These are phyloP conservation scores for Spongiforma sp. DNA, from an alignment of 1,284 basidiomycete genomes.

Conservation along the genomic window DNA sequence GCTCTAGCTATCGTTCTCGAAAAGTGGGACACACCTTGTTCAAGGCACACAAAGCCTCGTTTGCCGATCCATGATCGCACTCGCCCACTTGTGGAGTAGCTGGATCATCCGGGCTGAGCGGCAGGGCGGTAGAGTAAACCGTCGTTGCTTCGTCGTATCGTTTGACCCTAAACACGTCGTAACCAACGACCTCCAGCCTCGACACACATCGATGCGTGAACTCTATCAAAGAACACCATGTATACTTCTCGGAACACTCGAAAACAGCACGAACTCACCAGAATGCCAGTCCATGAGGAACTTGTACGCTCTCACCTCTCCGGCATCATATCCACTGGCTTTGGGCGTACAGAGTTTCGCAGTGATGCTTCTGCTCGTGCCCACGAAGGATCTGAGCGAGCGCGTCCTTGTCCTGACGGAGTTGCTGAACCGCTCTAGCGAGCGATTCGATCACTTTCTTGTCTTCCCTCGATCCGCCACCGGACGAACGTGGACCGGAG, in stretches of 20 bases:
- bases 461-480: too few relatives aligned
- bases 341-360: not conserved
- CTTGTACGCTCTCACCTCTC: not conserved
- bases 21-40: not conserved
- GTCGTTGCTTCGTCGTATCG: not conserved
- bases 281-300: not conserved
- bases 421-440: too few relatives aligned
- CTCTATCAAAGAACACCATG: not conserved
- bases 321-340: not conserved
- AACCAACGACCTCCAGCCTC: not conserved
- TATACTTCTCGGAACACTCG: not conserved
- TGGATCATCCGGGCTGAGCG: not conserved
- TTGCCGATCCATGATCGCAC: not conserved
- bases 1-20: too few relatives aligned
- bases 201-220: not conserved
- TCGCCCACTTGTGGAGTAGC: not conserved
- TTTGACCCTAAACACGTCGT: not conserved
- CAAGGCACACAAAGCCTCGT: not conserved
- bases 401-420: not conserved
- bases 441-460: not conserved
- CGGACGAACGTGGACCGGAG: too few relatives aligned
- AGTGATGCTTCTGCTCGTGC: constrained; percentile 2
- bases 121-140: not conserved
- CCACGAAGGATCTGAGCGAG: not conserved
- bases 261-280: not conserved